These are phyloP conservation scores for Monilinia fructicola DNA, from an alignment of 2,329 filamentous ascomycete species.

Conservation along the genomic window DNA sequence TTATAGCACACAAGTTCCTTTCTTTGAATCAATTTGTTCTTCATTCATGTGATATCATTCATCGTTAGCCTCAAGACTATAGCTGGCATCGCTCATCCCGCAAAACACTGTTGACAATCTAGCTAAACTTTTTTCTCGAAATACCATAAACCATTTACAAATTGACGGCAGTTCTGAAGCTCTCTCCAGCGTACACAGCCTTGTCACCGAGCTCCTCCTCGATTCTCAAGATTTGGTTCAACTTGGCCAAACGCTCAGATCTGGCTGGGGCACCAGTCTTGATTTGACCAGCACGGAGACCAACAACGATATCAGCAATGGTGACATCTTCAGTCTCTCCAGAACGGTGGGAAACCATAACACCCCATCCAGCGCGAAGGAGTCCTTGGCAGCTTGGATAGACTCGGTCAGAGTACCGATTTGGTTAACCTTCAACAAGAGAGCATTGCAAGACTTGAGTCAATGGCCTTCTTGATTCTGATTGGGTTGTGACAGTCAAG, in stretches of 20 bases:
- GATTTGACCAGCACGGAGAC: constrained; percentile 96
- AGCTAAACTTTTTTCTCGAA: constrained; percentile 11
- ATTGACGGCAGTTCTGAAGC: constrained; percentile 90
- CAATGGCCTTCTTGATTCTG: constrained; percentile 99
- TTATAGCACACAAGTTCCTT: no score
- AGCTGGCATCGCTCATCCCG: constrained; percentile 17
- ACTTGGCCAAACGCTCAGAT: constrained; percentile 97
- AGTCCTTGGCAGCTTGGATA: constrained; percentile 98
- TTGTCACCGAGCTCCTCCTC: constrained; percentile 96
- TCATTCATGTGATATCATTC: constrained; percentile 23
- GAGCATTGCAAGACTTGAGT: constrained; percentile 96
- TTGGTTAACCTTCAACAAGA: constrained; percentile 99
- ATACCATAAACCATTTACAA: constrained; percentile 58
- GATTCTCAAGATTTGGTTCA: constrained; percentile 99
- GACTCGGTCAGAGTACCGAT: constrained; percentile 98
- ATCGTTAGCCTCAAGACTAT: constrained; percentile 16
- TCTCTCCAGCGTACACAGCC: constrained; percentile 85
- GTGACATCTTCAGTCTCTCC: constrained; percentile 99
- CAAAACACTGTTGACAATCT: constrained; percentile 10
- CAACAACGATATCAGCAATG: constrained; percentile 96
- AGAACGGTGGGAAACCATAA: constrained; percentile 99
- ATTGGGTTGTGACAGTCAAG: constrained; percentile 96
- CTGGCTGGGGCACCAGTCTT: constrained; percentile 96
- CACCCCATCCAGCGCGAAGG: constrained; percentile 92
- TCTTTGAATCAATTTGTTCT: background rate